A percentile compares a stretch with the other conserved stretches of the same genome.
Conservation (phyloP, 352 stramenopile species). For the Thalassiosira pacifica region DNA sequence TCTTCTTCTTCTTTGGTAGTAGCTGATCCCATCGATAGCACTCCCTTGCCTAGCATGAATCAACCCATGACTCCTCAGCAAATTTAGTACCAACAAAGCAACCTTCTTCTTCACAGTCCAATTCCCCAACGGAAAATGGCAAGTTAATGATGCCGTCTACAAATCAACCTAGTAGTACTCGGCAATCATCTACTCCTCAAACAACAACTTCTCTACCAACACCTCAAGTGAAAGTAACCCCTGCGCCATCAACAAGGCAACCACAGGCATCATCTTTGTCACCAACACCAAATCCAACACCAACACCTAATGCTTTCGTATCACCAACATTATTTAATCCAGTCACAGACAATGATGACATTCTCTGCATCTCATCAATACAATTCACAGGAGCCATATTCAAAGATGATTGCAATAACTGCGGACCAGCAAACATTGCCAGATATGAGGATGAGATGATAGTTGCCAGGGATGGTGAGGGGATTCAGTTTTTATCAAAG, state of each 20-base stretch:
- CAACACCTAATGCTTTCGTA: no score
- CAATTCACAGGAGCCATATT: not conserved
- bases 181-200: not conserved
- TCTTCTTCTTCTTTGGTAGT: no score
- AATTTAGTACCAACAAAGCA: not conserved
- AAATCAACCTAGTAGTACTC: not conserved
- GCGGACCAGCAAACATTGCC: not conserved
- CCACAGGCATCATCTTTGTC: no score
- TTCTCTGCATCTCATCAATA: not conserved
- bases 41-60: not conserved
- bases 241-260: no score
- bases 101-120: not conserved
- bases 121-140: not conserved
- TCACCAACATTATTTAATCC: no score
- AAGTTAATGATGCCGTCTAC: no score
- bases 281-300: not conserved
- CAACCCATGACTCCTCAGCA: not conserved
- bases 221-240: no score
- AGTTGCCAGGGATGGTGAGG: not conserved
- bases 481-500: not conserved
- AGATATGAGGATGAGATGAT: not conserved
- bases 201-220: not conserved
- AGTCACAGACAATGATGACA: not conserved
- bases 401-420: not conserved
- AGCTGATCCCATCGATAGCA: not conserved